Evolutionary conservation across 352 stramenopile genomes (phyloP).

Genomic region (Pythium biforme): DNA sequence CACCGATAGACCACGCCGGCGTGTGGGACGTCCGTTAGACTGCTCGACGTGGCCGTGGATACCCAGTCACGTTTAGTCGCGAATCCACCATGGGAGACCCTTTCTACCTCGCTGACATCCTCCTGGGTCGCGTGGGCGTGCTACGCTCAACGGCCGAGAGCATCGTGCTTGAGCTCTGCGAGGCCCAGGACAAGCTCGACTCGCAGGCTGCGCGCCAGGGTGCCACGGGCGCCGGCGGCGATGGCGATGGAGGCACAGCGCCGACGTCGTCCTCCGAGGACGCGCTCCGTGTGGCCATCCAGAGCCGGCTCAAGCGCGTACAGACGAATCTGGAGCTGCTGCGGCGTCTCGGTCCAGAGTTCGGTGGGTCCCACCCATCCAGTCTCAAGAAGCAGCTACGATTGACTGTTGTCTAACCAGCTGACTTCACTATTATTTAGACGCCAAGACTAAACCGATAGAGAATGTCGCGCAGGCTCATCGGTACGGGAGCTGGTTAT

Average conservation of each 20-base stretch:
- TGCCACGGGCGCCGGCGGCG: constrained; percentile 7
- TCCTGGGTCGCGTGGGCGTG: constrained; percentile 78
- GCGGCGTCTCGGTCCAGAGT: constrained; percentile 80
- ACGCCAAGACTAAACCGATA: constrained; percentile 86
- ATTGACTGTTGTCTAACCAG: background rate
- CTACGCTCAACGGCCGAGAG: constrained; percentile 82
- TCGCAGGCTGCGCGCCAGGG: constrained; percentile 26
- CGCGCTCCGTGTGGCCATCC: constrained; percentile 71
- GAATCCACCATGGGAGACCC: constrained; percentile 70
- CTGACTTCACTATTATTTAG: constrained; percentile 29
- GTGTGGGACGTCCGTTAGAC: background rate
- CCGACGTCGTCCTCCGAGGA: constrained; percentile 39
- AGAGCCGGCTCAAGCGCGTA: constrained; percentile 83
- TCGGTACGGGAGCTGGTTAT: constrained; percentile 28
- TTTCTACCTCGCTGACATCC: constrained; percentile 86
- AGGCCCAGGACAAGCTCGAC: constrained; percentile 68
- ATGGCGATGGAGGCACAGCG: constrained; percentile 9
- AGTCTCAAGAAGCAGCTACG: too few relatives aligned
- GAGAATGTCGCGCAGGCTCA: constrained; percentile 85
- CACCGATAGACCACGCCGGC: background rate
- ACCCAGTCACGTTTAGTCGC: background rate
- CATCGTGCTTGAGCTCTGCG: constrained; percentile 82
- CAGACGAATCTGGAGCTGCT: constrained; percentile 87
- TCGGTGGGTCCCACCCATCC: constrained; percentile 41
- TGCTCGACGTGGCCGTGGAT: constrained; percentile 8